Base-by-base conservation (phyloP, 202 grass and related monocot genomes). In the Setaria italica region DNA sequence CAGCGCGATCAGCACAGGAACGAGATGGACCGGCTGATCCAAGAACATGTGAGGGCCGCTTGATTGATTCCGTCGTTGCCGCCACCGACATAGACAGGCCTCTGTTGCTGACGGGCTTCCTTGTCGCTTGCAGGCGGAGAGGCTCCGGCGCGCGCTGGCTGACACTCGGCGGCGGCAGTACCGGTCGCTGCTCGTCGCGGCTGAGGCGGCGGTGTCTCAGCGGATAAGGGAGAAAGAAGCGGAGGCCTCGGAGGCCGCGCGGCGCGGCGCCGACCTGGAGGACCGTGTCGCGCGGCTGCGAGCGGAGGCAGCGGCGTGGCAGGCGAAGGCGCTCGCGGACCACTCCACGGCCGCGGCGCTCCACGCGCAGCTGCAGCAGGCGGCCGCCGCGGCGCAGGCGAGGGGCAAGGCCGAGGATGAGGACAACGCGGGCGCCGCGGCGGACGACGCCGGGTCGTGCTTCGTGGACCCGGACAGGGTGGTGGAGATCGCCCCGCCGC, bases 311-410 rank as follows among this genome's bases (percentile, higher is more conserved):
- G 77, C 79, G 48, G 70, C 89, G 50, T 94, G 92, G 89, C 89
- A 90, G 51, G 83, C 90, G 20, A 95, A 92, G 72, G 90, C 88
- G 33, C 62, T 88, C 0, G 86, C 90, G 37, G 85, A 92, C 74
- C 93, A 95, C 50, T 91, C 90, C 14, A 71, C 77, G 39, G 88
- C 80, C 16, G 83, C 83, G 11, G 76, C 82, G 39, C 93, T 95
- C 53, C 90, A 95, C 80, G 85, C 76, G 77, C 86, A 92, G 84
- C 42, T 95, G 46, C 93, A 92, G 76, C 85, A 88, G 29, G 85
- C 62, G 17, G 79, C 87, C 0, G 87, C 84, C 4, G 62, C 33
- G 19, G 62, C 45, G 57, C 51, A 85, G 51, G 75, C 79, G 29
- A 53, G 72, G 30, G 56, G 53, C 80, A 78, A 80, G 69, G 55